Percentiles rank a stretch among this genome's conserved stretches.
phyloP scores from a whole-genome alignment of 2,329 filamentous ascomycete genomes.

The Phoma sp. region DNA sequence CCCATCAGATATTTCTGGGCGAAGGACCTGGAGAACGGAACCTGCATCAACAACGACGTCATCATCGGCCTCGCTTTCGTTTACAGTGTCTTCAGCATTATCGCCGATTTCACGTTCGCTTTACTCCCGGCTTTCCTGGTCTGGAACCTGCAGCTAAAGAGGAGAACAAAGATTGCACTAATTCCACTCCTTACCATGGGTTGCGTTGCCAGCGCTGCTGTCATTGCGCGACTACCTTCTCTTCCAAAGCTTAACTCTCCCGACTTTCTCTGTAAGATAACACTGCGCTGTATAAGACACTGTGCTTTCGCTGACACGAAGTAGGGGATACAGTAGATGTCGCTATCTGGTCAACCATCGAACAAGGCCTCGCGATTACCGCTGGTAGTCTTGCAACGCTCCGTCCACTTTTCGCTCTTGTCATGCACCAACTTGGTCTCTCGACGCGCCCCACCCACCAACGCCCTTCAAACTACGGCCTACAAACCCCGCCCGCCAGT shows the following conservation, averaged over 20 bases:
- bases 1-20: slow-evolving; percentile 61
- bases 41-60: slow-evolving; percentile 52
- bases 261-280: slow-evolving; percentile 44
- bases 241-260: slow-evolving; percentile 36
- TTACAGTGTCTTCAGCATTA: slow-evolving; percentile 57
- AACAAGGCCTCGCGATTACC: slow-evolving; percentile 49
- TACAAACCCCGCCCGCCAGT: slow-evolving; percentile 23
- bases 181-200: slow-evolving; percentile 59
- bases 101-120: slow-evolving; percentile 59
- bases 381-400: slow-evolving; percentile 47
- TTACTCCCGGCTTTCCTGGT: slow-evolving; percentile 60
- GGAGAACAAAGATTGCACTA: slow-evolving; percentile 58
- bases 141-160: slow-evolving; percentile 59
- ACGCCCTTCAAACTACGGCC: slow-evolving; percentile 33
- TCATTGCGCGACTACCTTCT: slow-evolving; percentile 42
- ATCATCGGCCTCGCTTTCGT: slow-evolving; percentile 54
- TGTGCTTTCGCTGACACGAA: slow-evolving; percentile 3
- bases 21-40: slow-evolving; percentile 44
- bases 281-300: too few species aligned
- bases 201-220: slow-evolving; percentile 51
- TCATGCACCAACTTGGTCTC: slow-evolving; percentile 35
- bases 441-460: slow-evolving; percentile 27
- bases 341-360: slow-evolving; percentile 47
- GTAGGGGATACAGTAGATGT: slow-evolving; percentile 44
- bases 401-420: slow-evolving; percentile 42